These are phyloP conservation scores for Pseudocercospora ulei DNA, from an alignment of 2,329 filamentous ascomycete species.

Conservation along the genomic window DNA sequence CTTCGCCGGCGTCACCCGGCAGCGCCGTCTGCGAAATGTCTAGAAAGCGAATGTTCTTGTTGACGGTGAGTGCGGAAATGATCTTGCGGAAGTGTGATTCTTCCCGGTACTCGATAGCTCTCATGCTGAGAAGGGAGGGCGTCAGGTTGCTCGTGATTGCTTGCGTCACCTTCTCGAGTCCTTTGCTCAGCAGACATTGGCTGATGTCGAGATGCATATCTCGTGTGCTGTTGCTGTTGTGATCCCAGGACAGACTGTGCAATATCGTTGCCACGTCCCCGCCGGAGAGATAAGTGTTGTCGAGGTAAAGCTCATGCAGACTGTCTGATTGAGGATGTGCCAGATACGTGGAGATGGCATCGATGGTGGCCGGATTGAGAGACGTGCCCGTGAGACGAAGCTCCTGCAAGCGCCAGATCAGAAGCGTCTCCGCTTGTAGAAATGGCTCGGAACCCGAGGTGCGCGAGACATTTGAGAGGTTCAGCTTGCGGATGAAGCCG, in stretches of 20 bases:
- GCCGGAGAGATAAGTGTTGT: slow-evolving; percentile 58
- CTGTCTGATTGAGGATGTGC: slow-evolving; percentile 45
- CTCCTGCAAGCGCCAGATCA: slow-evolving; percentile 59
- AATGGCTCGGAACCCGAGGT: slow-evolving; percentile 55
- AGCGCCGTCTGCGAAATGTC: slow-evolving; percentile 63
- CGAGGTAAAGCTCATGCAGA: slow-evolving; percentile 53
- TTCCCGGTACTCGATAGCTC: slow-evolving; percentile 59
- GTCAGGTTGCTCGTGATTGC: slow-evolving; percentile 47
- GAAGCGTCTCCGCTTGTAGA: slow-evolving; percentile 55
- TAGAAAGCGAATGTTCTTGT: slow-evolving; percentile 53
- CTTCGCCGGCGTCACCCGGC: slow-evolving; percentile 57
- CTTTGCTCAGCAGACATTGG: slow-evolving; percentile 50
- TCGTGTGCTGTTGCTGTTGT: slow-evolving; percentile 36
- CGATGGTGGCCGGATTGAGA: slow-evolving; percentile 54
- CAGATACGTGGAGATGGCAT: slow-evolving; percentile 55
- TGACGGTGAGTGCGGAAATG: slow-evolving; percentile 52
- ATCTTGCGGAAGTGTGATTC: slow-evolving; percentile 56
- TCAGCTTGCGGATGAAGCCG: slow-evolving; percentile 54
- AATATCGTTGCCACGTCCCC: slow-evolving; percentile 56
- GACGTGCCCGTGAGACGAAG: slow-evolving; percentile 55
- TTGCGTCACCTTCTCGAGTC: slow-evolving; percentile 44
- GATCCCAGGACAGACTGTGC: slow-evolving; percentile 49
- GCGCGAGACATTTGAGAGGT: slow-evolving; percentile 55
- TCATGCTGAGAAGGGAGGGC: slow-evolving; percentile 55
- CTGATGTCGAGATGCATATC: slow-evolving; percentile 58